phyloP scores from a whole-genome alignment of 2,329 filamentous ascomycete species.

The Sporothrix inflata region DNA sequence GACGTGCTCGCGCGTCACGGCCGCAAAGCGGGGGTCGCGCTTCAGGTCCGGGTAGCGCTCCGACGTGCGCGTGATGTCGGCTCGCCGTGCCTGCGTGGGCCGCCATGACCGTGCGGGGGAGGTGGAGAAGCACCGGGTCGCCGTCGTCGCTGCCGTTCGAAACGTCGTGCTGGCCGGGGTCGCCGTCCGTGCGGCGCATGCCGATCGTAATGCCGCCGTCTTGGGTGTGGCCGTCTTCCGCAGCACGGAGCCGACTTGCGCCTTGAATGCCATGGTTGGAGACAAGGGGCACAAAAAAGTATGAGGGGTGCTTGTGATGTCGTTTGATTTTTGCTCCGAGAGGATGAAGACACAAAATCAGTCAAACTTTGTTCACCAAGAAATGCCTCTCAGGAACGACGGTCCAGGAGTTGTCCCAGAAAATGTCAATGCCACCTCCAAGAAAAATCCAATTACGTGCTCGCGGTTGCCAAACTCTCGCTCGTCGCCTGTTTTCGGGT shows the following conservation, averaged over 20 bases:
- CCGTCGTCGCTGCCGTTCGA: neutral
- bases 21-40: conserved; percentile 74
- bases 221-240: conserved; percentile 23
- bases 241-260: conserved; percentile 27
- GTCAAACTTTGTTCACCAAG: neutral
- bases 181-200: conserved; percentile 1
- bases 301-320: neutral
- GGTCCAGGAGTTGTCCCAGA: neutral
- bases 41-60: conserved; percentile 84
- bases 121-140: conserved; percentile 26
- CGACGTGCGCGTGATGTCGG: conserved; percentile 69
- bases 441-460: conserved; percentile 19
- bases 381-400: neutral
- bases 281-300: neutral
- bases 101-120: conserved; percentile 25
- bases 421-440: neutral
- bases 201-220: conserved; percentile 17
- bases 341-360: neutral
- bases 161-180: neutral
- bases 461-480: conserved; percentile 8
- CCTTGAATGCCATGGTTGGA: conserved; percentile 28
- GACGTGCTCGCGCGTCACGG: conserved; percentile 78
- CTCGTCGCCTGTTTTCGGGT: conserved; percentile 12
- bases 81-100: conserved; percentile 16
- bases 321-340: neutral